Evolutionary conservation across 352 stramenopile species (phyloP).

Genomic region (Thalassiosira ordinaria): DNA sequence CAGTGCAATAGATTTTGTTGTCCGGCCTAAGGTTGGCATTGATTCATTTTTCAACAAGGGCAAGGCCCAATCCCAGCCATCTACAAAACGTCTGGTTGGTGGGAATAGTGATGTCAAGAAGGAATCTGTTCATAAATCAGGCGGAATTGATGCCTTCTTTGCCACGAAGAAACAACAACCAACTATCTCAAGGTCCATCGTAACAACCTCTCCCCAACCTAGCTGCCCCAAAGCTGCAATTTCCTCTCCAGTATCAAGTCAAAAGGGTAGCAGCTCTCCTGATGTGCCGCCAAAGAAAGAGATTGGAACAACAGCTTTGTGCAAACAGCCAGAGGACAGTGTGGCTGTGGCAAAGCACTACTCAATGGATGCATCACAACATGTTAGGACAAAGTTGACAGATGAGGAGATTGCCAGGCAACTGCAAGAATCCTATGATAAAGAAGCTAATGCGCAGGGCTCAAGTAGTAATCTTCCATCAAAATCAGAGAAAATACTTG

Average conservation of each 20-base stretch:
- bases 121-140: conserved; percentile 4
- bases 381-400: conserved; percentile 15
- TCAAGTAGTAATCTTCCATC: conserved; percentile 1
- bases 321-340: not conserved
- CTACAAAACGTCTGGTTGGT: conserved; percentile 9
- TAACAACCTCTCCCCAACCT: not conserved
- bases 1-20: conserved; percentile 59
- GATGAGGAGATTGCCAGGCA: conserved; percentile 54
- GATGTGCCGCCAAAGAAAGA: not conserved
- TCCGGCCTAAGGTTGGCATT: conserved; percentile 50
- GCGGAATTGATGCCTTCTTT: conserved; percentile 23
- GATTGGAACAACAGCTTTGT: not conserved
- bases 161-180: conserved; percentile 12
- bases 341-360: not conserved
- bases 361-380: not conserved
- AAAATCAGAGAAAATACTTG: conserved; percentile 21
- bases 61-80: conserved; percentile 1
- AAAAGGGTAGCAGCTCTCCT: not conserved
- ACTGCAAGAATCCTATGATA: conserved; percentile 43
- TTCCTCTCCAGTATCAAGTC: not conserved
- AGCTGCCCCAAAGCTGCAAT: not conserved
- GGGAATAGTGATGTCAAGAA: conserved; percentile 6
- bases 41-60: conserved; percentile 58
- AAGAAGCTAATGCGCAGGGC: conserved; percentile 13
- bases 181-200: not conserved